phyloP scores from a whole-genome alignment of 371 early-diverging fungal species.

The Globomyces sp. region DNA sequence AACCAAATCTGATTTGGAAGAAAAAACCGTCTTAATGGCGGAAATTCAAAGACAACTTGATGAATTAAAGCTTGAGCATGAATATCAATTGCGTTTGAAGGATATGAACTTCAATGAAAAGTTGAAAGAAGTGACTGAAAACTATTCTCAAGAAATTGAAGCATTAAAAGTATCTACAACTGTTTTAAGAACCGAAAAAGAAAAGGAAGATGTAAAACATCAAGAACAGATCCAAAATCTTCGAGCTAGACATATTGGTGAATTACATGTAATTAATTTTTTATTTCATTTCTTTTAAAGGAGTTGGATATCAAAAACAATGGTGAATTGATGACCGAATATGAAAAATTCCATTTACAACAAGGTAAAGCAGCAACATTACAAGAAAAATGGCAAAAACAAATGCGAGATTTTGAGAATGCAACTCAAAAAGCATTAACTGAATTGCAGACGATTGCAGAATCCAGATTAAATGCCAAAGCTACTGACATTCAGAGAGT shows the following conservation, averaged over 20 bases:
- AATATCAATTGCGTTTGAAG: slow-evolving; percentile 57
- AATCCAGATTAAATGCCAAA: slow-evolving; percentile 37
- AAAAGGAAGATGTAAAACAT: slow-evolving; percentile 54
- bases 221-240: slow-evolving; percentile 43
- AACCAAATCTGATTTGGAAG: slow-evolving; percentile 56
- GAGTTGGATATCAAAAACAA: slow-evolving; percentile 49
- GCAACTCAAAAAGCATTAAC: slow-evolving; percentile 31
- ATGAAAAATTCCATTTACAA: slow-evolving; percentile 51
- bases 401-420: slow-evolving; percentile 39
- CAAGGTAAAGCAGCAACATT: slow-evolving; percentile 30
- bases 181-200: slow-evolving; percentile 51
- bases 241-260: slow-evolving; percentile 32
- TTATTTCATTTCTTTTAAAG: slow-evolving; percentile 19
- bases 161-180: slow-evolving; percentile 46
- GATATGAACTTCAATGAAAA: slow-evolving; percentile 61
- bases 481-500: slow-evolving; percentile 38
- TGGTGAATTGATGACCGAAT: slow-evolving; percentile 51
- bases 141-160: slow-evolving; percentile 54
- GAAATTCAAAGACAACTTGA: slow-evolving; percentile 48
- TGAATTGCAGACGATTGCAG: slow-evolving; percentile 43
- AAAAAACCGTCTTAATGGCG: slow-evolving; percentile 42
- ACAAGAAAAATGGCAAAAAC: slow-evolving; percentile 49
- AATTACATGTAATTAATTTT: slow-evolving; percentile 42
- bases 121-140: slow-evolving; percentile 53
- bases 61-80: slow-evolving; percentile 57